These are phyloP conservation scores for Fraxinus excelsior DNA, from an alignment of 257 asterid genomes.

Conservation along the genomic window DNA sequence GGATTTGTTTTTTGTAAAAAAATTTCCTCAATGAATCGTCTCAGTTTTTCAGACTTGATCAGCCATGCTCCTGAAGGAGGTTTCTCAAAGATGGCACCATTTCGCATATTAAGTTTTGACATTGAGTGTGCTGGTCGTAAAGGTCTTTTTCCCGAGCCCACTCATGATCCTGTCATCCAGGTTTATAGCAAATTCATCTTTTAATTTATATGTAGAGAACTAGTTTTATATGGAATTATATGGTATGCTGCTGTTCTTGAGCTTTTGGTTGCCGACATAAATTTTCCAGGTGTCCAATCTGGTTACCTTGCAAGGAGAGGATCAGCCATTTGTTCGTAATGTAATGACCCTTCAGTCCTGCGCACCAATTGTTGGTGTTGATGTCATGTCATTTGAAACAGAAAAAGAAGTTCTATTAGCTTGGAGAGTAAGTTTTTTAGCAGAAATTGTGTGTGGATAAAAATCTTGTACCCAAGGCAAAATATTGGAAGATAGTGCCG, in stretches of 20 bases:
- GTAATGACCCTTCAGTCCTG: constrained; percentile 98
- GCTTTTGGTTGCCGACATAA: constrained; percentile 27
- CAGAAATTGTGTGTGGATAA: background rate
- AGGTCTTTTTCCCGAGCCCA: constrained; percentile 97
- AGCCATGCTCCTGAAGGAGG: constrained; percentile 96
- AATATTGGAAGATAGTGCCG: constrained; percentile 3
- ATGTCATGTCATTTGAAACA: constrained; percentile 94
- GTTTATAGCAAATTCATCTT: constrained; percentile 34
- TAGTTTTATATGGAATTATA: background rate
- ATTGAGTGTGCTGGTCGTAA: constrained; percentile 99
- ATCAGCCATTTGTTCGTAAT: constrained; percentile 86
- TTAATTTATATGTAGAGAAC: background rate
- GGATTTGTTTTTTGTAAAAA: background rate
- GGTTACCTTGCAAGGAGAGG: constrained; percentile 92
- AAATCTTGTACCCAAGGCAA: constrained; percentile 8
- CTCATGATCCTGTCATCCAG: constrained; percentile 98
- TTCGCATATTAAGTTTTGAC: constrained; percentile 96
- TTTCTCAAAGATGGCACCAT: constrained; percentile 98
- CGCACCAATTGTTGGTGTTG: constrained; percentile 96
- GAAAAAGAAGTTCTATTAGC: constrained; percentile 88
- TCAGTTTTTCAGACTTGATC: constrained; percentile 76
- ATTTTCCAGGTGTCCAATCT: constrained; percentile 78
- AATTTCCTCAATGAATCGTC: constrained; percentile 40
- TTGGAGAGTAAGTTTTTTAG: constrained; percentile 80
- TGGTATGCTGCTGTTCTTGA: constrained; percentile 25